Evolutionary conservation across 2,329 filamentous ascomycete genomes (phyloP).

Genomic region (Apiospora kogelbergensis): DNA sequence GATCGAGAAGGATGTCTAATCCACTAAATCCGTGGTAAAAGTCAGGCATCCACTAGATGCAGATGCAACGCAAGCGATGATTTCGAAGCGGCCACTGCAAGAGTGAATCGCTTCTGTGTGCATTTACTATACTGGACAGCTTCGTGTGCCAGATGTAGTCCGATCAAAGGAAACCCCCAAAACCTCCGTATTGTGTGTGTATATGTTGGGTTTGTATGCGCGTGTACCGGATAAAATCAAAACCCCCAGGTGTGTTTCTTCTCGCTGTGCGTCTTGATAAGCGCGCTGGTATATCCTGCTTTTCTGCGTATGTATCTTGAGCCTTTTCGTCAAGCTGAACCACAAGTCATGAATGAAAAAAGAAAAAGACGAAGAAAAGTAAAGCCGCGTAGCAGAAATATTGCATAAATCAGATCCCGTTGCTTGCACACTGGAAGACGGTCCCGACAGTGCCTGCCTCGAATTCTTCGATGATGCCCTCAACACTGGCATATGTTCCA

Average conservation of each 20-base stretch:
- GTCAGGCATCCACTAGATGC: slow-evolving; percentile 6
- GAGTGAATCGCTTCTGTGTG: slow-evolving; percentile 3
- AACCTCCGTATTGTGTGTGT: not conserved
- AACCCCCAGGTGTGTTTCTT: not conserved
- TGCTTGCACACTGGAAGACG: slow-evolving; percentile 72
- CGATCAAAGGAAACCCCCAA: not conserved
- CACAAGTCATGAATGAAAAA: not conserved
- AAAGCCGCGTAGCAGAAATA: not conserved
- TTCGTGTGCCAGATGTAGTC: slow-evolving; percentile 2
- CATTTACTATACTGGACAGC: slow-evolving; percentile 2
- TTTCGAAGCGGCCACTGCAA: not conserved
- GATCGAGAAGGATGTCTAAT: not conserved
- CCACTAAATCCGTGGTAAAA: not conserved
- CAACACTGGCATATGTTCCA: slow-evolving; percentile 78
- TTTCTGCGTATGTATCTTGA: not conserved
- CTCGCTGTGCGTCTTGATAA: not conserved
- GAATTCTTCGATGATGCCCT: slow-evolving; percentile 76
- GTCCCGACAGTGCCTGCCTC: slow-evolving; percentile 61
- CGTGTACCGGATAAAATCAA: not conserved
- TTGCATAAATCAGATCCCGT: slow-evolving; percentile 51
- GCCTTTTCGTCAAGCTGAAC: not conserved
- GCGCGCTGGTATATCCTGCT: not conserved
- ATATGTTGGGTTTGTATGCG: too few species aligned
- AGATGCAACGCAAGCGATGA: not conserved
- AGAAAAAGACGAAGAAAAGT: too few species aligned